phyloP scores from a whole-genome alignment of 179 eudicot genomes.

The Amaranthus tricolor region DNA sequence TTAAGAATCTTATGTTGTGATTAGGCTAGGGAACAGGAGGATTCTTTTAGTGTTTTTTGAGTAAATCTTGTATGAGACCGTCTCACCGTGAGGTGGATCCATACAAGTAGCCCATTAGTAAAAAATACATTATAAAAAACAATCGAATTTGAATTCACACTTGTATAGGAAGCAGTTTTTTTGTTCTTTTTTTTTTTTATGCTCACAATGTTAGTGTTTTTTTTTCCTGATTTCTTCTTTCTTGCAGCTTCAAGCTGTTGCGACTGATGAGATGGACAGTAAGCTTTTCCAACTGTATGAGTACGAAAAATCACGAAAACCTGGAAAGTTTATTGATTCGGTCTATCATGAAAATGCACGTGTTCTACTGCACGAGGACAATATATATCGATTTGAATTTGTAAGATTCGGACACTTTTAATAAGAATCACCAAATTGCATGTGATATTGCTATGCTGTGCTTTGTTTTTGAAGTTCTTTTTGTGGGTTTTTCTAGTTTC shows the following conservation, averaged over 20 bases:
- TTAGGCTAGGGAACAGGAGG: neutral
- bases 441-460: constrained; percentile 2
- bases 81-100: no score
- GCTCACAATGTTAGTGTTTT: no score
- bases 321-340: constrained; percentile 64
- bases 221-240: constrained; percentile 16
- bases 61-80: no score
- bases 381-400: constrained; percentile 72
- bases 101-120: no score
- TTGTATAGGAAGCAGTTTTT: no score
- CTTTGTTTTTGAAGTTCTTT: neutral
- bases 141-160: no score
- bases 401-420: constrained; percentile 45
- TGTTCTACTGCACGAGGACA: constrained; percentile 85
- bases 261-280: constrained; percentile 75
- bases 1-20: neutral
- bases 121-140: no score
- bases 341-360: constrained; percentile 89
- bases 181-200: no score
- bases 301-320: constrained; percentile 77
- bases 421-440: neutral
- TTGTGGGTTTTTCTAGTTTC: constrained; percentile 23
- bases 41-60: no score
- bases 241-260: constrained; percentile 87
- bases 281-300: constrained; percentile 84